Evolutionary conservation across 148 eudicot genomes (phyloP), one percentile per base, ranked within the genome.

Genomic region (Vaccinium macrocarpon): DNA sequence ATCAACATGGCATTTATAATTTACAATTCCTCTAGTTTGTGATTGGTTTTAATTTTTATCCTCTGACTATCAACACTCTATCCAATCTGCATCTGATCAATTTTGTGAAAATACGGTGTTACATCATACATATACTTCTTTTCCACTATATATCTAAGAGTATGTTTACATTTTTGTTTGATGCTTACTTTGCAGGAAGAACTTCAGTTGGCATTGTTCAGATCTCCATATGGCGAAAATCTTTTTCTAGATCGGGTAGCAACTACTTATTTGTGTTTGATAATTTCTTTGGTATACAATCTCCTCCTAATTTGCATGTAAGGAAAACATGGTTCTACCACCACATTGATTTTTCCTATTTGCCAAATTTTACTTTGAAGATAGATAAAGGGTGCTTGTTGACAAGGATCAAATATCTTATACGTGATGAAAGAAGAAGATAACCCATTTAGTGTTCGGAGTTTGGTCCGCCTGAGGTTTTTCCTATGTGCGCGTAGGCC

Each of bases 241-340:
- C 92, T 95, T 61, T 95, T 94, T 81, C 83, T 95, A 75, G 98
- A 95, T 50, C 88, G 98, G 96, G 98, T 94, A 93, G 50, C 71
- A 78, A 55, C 25, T 71, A 82, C 68, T 64, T 5, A 32, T 59
- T 56, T 53, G 18, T 23, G 64, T 0, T 29, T 72, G 10, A 21
- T 82, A 15, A n/a, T 82, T 21, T n/a, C 12, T 75, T 75, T 83
- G 14, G 13, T 8, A 83, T 19, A 55, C 55, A 46, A 59, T n/a
- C 21, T 75, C 42, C 38, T 35, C 12, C 25, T 29, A 2, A 7
- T 73, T 35, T 73, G 70, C 51, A 55, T 46, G 72, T 29, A 83
- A 16, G 35, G 23, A 13, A 42, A 19, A 38, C 11, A 46, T 82
- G 23, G 53, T 50, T 52, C 64, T 48, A 64, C 49, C 2, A 11